Evolutionary conservation across 1,139 yeast genomes (phyloP).

Genomic region (Eremothecium coryli): DNA sequence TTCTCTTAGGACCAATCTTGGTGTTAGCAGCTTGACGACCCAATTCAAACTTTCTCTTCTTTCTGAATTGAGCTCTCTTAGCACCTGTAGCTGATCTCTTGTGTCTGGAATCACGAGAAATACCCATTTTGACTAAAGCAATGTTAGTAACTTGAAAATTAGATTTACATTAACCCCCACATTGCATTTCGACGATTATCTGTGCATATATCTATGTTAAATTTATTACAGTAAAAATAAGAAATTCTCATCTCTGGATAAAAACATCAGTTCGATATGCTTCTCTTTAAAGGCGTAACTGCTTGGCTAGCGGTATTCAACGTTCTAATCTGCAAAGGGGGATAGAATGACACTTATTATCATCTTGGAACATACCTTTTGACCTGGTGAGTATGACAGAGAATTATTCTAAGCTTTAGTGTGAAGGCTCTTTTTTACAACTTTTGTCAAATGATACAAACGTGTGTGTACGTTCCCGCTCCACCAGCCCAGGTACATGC

Average conservation of each 20-base stretch:
- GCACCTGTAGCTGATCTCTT: constrained; percentile 99
- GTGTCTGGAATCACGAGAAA: constrained; percentile 99
- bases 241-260: too few relatives aligned
- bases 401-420: neutral
- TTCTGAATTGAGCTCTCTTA: constrained; percentile 99
- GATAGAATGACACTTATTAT: too few relatives aligned
- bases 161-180: neutral
- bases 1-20: constrained; percentile 98
- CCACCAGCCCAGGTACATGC: too few relatives aligned
- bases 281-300: too few relatives aligned
- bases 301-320: too few relatives aligned
- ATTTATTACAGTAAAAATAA: too few relatives aligned
- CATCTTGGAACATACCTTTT: constrained; percentile 19
- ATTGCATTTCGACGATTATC: neutral
- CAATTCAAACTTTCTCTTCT: constrained; percentile 99
- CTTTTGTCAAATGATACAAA: too few relatives aligned
- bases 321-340: too few relatives aligned
- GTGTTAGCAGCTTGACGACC: constrained; percentile 99
- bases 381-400: constrained; percentile 15
- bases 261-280: too few relatives aligned
- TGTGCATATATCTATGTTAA: too few relatives aligned
- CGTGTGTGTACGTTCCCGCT: too few relatives aligned
- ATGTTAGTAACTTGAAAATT: constrained; percentile 15
- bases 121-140: constrained; percentile 65
- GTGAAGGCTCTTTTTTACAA: constrained; percentile 1